Evolutionary conservation across 208 protist genomes (phyloP).

Genomic region (Wallacemonas sp.): DNA sequence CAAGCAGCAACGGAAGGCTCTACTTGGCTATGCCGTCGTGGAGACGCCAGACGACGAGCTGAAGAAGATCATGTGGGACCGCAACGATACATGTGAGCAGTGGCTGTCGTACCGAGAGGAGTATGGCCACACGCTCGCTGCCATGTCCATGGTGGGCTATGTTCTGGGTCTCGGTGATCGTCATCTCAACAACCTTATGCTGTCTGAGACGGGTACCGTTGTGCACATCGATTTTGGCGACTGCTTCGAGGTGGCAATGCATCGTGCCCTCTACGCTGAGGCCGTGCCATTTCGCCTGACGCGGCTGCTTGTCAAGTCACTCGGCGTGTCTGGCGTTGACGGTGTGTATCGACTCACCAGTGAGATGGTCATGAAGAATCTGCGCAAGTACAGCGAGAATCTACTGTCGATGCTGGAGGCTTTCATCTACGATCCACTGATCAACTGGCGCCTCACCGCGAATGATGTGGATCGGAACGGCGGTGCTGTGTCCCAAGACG

Average conservation of each 20-base stretch:
- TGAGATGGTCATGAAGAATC: slow-evolving; percentile 97
- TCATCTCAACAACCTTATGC: slow-evolving; percentile 99
- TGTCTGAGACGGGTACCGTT: slow-evolving; percentile 97
- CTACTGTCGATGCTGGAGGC: slow-evolving; percentile 99
- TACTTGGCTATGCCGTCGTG: slow-evolving; percentile 94
- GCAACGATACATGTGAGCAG: slow-evolving; percentile 96
- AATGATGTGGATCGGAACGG: slow-evolving; percentile 29
- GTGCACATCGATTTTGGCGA: slow-evolving; percentile 99
- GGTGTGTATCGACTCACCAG: slow-evolving; percentile 98
- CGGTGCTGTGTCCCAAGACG: background rate
- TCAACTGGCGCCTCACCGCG: slow-evolving; percentile 98
- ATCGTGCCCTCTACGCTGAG: slow-evolving; percentile 98
- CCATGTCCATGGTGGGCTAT: slow-evolving; percentile 99
- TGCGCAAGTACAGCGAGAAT: slow-evolving; percentile 98
- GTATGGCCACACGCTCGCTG: slow-evolving; percentile 98
- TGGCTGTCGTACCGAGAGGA: slow-evolving; percentile 98
- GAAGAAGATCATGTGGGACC: slow-evolving; percentile 96
- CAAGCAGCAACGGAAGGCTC: slow-evolving; percentile 70
- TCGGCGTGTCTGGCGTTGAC: slow-evolving; percentile 99
- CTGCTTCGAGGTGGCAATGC: slow-evolving; percentile 99
- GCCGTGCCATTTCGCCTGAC: slow-evolving; percentile 99
- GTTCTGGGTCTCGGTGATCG: slow-evolving; percentile 99
- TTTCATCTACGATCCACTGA: slow-evolving; percentile 99
- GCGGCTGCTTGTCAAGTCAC: slow-evolving; percentile 97
- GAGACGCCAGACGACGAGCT: slow-evolving; percentile 96